A percentile compares a stretch with the other conserved stretches of the same genome.
Conservation (phyloP, 2,329 filamentous ascomycete species). For the Ophiostoma ulmi region DNA sequence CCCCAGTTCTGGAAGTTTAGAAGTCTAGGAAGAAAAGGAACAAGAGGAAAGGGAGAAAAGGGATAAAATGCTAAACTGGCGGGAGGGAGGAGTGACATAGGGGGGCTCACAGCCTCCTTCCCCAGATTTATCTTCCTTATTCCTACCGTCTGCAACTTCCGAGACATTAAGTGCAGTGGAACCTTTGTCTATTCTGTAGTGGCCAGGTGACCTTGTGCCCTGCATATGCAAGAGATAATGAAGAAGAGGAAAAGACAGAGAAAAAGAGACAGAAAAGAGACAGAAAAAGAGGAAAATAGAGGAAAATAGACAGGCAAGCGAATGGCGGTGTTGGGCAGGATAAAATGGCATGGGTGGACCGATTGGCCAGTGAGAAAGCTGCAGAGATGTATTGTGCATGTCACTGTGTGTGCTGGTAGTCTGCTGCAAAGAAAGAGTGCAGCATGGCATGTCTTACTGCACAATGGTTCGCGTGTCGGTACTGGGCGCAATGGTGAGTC, state of each 20-base stretch:
- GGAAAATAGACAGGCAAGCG: too few species aligned
- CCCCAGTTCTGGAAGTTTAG: background rate
- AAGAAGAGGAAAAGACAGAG: background rate
- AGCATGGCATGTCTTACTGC: constrained; percentile 8
- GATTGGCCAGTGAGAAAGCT: constrained; percentile 4
- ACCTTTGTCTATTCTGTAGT: background rate
- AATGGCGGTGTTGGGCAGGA: background rate
- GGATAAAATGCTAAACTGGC: too few species aligned
- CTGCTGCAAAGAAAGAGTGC: background rate
- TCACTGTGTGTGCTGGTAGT: background rate
- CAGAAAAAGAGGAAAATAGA: too few species aligned
- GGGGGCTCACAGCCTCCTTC: background rate
- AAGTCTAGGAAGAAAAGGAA: background rate
- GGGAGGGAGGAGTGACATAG: background rate
- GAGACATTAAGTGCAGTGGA: background rate
- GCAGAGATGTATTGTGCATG: background rate
- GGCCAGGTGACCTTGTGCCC: constrained; percentile 13
- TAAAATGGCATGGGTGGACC: background rate
- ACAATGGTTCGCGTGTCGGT: background rate
- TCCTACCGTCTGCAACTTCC: background rate
- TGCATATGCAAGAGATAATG: background rate
- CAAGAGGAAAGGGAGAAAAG: background rate
- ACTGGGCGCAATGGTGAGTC: background rate
- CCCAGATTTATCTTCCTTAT: background rate
- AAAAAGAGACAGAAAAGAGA: background rate